Base-by-base conservation (phyloP, 768 basidiomycete species). In the Lentinula sp. region DNA sequence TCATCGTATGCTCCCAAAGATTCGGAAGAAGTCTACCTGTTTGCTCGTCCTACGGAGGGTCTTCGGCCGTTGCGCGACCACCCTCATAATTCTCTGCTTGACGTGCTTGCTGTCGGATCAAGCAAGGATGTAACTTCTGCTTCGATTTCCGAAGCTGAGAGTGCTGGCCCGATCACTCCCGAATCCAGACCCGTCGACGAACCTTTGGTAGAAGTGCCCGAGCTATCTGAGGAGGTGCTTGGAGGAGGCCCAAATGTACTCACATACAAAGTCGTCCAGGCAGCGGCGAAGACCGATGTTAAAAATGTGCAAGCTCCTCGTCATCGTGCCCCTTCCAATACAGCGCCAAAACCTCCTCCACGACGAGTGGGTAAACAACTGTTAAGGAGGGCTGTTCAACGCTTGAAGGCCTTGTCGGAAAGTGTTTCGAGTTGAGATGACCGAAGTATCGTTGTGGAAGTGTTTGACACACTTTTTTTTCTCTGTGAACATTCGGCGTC, bases 111-210 rank as follows among this genome's bases (percentile, higher is more conserved):
- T 39, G 37, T 37, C 21, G 59, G 37, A 34, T 53, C 51, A 3
- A 50, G 57, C 31, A 21, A 37, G 18, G 42, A 40, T 10, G 10
- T 31, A 7, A 40, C 28, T 31, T 45, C 34, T 49, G 5, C 52
- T 7, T 50, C 52, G 3, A 43, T 18, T 42, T 63, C 62, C 31
- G 64, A 57, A 16, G 7, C 31, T 7, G 67, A 68, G n/a, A 80
- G 77, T 60, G 73, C 72, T 58, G 80, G 79, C 34, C 81, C 80
- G 28, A 75, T 79, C 61, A 84, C 83, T 10, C 82, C 82, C 49
- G 75, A 74, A 43, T 76, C 77, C 13, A 67, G 71, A 55, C 67
- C 82, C 16, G 65, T 71, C 9, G 23, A 56, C 15, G 77, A 79
- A 52, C 77, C 77, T 40, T 69, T 71, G 39, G 68, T 77, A 49